Evolutionary conservation across 1,284 basidiomycete genomes (phyloP).

Genomic region (Cystobasidium pallidum): DNA sequence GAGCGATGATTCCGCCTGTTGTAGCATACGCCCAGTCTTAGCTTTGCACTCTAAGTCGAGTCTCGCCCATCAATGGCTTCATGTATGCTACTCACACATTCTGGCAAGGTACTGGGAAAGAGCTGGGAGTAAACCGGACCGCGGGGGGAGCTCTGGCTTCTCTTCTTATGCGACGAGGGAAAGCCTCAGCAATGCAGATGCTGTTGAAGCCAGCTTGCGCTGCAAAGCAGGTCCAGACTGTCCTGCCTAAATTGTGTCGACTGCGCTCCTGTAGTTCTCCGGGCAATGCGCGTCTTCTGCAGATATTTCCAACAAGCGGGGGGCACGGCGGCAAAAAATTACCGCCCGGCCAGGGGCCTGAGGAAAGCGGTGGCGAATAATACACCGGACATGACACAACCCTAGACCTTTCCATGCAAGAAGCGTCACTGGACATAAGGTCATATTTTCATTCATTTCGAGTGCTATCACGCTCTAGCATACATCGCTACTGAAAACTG

Average conservation of each 20-base stretch:
- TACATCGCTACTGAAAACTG: too few species aligned
- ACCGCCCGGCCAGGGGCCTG: too few species aligned
- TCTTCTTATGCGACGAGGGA: not conserved
- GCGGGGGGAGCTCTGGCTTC: too few species aligned
- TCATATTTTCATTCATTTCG: too few species aligned
- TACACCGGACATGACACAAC: not conserved
- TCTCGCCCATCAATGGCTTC: not conserved
- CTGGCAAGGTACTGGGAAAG: constrained; percentile 1
- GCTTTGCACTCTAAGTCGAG: not conserved
- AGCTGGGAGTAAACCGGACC: constrained; percentile 1
- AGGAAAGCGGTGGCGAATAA: not conserved
- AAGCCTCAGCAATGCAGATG: not conserved
- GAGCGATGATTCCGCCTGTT: constrained; percentile 41
- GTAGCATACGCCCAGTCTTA: not conserved
- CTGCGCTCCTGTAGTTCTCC: too few species aligned
- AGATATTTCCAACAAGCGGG: constrained; percentile 1
- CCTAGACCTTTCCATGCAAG: not conserved
- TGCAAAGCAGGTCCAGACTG: not conserved
- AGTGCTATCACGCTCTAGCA: too few species aligned
- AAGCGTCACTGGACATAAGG: too few species aligned
- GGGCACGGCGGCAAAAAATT: not conserved
- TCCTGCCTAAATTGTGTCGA: not conserved
- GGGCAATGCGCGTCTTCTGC: constrained; percentile 9
- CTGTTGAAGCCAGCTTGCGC: constrained; percentile 21
- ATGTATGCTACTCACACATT: constrained; percentile 33